Evolutionary conservation across 805 yeast genomes (phyloP).

Genomic region (Lipomyces chichibuensis): DNA sequence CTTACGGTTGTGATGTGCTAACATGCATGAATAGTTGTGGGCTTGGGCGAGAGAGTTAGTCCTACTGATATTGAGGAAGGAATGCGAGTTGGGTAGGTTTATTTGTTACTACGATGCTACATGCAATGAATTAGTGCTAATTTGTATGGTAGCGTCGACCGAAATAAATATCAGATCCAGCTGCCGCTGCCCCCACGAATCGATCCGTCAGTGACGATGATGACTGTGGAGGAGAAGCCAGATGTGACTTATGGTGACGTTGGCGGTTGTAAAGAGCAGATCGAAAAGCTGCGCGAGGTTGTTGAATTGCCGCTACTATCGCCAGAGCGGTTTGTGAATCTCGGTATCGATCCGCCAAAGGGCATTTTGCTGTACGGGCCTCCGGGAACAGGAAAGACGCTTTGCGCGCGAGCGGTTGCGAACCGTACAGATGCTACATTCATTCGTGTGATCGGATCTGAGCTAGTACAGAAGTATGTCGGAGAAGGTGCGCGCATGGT

Average conservation of each 20-base stretch:
- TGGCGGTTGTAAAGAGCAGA: slow-evolving; percentile 98
- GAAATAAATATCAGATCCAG: slow-evolving; percentile 95
- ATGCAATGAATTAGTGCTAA: background rate
- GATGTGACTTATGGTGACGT: slow-evolving; percentile 98
- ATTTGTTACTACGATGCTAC: background rate
- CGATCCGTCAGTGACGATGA: slow-evolving; percentile 98
- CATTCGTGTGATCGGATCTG: slow-evolving; percentile 97
- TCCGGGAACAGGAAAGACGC: slow-evolving; percentile 98
- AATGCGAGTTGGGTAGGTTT: slow-evolving; percentile 76
- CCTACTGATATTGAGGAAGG: slow-evolving; percentile 99
- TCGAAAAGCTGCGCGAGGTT: slow-evolving; percentile 93
- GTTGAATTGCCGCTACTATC: slow-evolving; percentile 91
- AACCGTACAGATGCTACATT: slow-evolving; percentile 99
- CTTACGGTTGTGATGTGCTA: background rate
- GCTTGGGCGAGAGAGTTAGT: slow-evolving; percentile 92
- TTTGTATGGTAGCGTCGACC: slow-evolving; percentile 66
- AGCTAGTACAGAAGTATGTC: slow-evolving; percentile 95
- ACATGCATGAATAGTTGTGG: slow-evolving; percentile 60
- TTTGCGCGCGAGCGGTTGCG: slow-evolving; percentile 99
- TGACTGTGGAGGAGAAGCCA: slow-evolving; percentile 99
- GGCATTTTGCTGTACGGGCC: slow-evolving; percentile 97
- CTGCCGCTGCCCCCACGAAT: slow-evolving; percentile 96
- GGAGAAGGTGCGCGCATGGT: slow-evolving; percentile 99
- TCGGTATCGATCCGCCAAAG: slow-evolving; percentile 99
- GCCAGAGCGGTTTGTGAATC: slow-evolving; percentile 94